A percentile compares a stretch with the other conserved stretches of the same genome.
phyloP scores from a whole-genome alignment of 2,329 filamentous ascomycete species.

The Fusarium sp. region DNA sequence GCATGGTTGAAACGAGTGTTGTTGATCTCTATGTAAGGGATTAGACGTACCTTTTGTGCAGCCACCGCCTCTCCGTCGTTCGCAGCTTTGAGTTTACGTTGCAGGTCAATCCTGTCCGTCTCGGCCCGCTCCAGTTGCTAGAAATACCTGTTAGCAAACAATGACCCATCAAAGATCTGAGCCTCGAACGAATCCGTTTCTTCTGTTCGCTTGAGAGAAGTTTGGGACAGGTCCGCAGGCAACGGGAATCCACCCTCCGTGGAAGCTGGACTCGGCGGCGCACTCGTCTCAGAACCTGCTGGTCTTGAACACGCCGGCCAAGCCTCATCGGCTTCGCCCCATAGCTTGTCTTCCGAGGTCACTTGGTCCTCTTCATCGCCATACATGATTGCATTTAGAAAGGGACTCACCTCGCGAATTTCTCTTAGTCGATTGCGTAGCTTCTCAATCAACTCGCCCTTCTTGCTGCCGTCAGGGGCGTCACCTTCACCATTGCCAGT shows the following conservation, averaged over 20 bases:
- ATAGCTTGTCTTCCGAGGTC: slow-evolving; percentile 3
- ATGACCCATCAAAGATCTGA: background rate
- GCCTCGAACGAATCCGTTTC: background rate
- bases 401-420: slow-evolving; percentile 68
- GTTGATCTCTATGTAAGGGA: slow-evolving; percentile 9
- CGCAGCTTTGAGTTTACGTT: slow-evolving; percentile 66
- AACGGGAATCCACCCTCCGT: background rate
- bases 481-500: slow-evolving; percentile 53
- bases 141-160: slow-evolving; percentile 32
- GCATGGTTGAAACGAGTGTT: background rate
- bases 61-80: slow-evolving; percentile 63
- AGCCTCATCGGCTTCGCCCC: background rate
- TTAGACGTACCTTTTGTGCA: slow-evolving; percentile 65
- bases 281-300: background rate
- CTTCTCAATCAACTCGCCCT: slow-evolving; percentile 69
- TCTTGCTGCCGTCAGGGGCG: slow-evolving; percentile 56
- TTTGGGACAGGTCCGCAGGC: slow-evolving; percentile 8
- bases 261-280: background rate
- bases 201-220: slow-evolving; percentile 11
- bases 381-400: slow-evolving; percentile 17
- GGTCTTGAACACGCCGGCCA: background rate
- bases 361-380: slow-evolving; percentile 29
- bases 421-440: slow-evolving; percentile 67
- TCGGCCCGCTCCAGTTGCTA: slow-evolving; percentile 72
- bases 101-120: slow-evolving; percentile 68